These are phyloP conservation scores for Talaromyces trachyspermus DNA, from an alignment of 495 filamentous ascomycete genomes.

Conservation along the genomic window DNA sequence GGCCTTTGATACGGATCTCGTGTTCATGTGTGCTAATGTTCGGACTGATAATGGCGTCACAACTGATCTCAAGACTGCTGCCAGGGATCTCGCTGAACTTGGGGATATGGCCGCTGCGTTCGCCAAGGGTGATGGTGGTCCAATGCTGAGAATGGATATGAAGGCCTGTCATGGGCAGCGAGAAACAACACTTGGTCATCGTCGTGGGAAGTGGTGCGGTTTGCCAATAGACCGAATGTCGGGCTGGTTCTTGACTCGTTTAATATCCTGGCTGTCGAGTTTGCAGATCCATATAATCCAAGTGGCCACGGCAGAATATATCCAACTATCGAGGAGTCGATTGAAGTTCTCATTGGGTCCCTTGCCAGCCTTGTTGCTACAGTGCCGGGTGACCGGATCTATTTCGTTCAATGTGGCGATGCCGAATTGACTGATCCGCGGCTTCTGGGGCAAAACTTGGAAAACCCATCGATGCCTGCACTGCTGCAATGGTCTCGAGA, in stretches of 20 bases:
- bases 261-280: slow-evolving; percentile 60
- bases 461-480: slow-evolving; percentile 15
- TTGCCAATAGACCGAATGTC: slow-evolving; percentile 50
- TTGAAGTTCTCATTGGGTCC: slow-evolving; percentile 16
- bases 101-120: slow-evolving; percentile 25
- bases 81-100: slow-evolving; percentile 22
- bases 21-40: slow-evolving; percentile 28
- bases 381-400: slow-evolving; percentile 57
- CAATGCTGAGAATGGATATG: slow-evolving; percentile 24
- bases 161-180: slow-evolving; percentile 53
- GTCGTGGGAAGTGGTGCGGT: slow-evolving; percentile 51
- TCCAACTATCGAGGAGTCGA: slow-evolving; percentile 17
- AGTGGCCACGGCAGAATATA: slow-evolving; percentile 22
- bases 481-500: slow-evolving; percentile 28
- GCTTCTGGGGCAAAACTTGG: slow-evolving; percentile 18
- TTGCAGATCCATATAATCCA: slow-evolving; percentile 49
- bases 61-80: slow-evolving; percentile 22
- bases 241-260: slow-evolving; percentile 66
- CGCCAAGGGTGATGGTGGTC: slow-evolving; percentile 21
- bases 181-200: slow-evolving; percentile 49
- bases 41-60: slow-evolving; percentile 24
- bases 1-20: slow-evolving; percentile 28
- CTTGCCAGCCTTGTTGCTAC: slow-evolving; percentile 41
- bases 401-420: slow-evolving; percentile 63
- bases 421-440: slow-evolving; percentile 48